Evolutionary conservation across 1,284 basidiomycete species (phyloP).

Genomic region (Rhodotorula sp.): DNA sequence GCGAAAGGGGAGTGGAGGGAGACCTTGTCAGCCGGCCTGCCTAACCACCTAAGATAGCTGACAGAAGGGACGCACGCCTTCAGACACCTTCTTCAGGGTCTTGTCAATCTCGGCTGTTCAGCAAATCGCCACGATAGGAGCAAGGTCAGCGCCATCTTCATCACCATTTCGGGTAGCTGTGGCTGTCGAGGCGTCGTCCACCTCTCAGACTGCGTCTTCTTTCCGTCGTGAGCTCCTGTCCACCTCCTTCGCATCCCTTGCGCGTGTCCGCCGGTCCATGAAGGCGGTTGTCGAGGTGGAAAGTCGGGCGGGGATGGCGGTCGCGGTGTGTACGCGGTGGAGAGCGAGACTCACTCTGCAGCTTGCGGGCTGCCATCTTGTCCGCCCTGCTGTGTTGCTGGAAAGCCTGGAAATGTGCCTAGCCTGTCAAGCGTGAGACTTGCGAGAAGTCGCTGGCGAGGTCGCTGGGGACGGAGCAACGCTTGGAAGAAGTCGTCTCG

Average conservation of each 20-base stretch:
- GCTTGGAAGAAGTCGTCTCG: too few relatives aligned
- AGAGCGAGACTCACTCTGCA: conserved; percentile 38
- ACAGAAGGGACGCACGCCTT: conserved; percentile 59
- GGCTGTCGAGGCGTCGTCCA: not conserved
- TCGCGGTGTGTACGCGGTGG: not conserved
- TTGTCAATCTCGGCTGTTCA: conserved; percentile 86
- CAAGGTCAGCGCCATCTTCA: too few relatives aligned
- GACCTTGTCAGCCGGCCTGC: conserved; percentile 1
- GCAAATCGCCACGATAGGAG: too few relatives aligned
- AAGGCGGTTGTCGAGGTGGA: not conserved
- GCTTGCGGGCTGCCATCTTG: conserved; percentile 45
- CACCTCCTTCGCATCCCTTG: not conserved
- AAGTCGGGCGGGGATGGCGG: not conserved
- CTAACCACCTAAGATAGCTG: not conserved
- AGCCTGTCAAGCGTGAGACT: not conserved
- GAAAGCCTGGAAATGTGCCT: not conserved
- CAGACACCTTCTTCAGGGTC: conserved; percentile 88
- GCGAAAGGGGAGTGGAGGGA: not conserved
- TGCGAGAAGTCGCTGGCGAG: too few relatives aligned
- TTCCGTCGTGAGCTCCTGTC: too few relatives aligned
- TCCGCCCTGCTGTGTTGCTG: not conserved
- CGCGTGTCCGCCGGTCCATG: not conserved
- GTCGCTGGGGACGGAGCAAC: too few relatives aligned
- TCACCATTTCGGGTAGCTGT: not conserved
- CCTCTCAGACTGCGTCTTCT: too few relatives aligned